Conservation (phyloP, 2,329 filamentous ascomycete genomes). For the Neocucurbitaria cava region DNA sequence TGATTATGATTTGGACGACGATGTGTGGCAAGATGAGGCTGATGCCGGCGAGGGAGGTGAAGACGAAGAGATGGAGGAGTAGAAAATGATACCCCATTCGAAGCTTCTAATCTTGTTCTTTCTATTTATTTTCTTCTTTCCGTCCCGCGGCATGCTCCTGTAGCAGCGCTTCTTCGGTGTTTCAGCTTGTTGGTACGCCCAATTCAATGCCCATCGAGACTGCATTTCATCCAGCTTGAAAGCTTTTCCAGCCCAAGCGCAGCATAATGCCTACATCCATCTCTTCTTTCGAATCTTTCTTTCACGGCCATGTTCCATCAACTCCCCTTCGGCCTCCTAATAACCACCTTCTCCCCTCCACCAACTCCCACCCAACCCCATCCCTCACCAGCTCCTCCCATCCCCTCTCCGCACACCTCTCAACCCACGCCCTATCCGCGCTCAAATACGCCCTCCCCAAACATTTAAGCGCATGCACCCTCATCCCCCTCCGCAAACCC, state of each 20-base stretch:
- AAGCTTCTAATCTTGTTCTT: slow-evolving; percentile 5
- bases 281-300: no score
- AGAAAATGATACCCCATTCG: slow-evolving; percentile 44
- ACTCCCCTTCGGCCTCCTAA: slow-evolving; percentile 66
- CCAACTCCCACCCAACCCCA: slow-evolving; percentile 82
- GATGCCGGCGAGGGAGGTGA: slow-evolving; percentile 58
- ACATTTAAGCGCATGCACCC: slow-evolving; percentile 82
- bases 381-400: slow-evolving; percentile 77
- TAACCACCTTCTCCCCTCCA: slow-evolving; percentile 73
- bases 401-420: slow-evolving; percentile 69
- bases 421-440: slow-evolving; percentile 72
- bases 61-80: slow-evolving; percentile 51
- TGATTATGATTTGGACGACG: slow-evolving; percentile 58
- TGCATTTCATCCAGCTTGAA: no score
- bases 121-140: background rate
- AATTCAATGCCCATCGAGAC: background rate
- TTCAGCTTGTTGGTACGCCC: background rate
- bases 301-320: slow-evolving; percentile 16
- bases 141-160: background rate
- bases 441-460: slow-evolving; percentile 81
- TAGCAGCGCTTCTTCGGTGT: background rate
- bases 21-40: slow-evolving; percentile 60
- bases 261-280: no score
- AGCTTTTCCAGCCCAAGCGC: no score
- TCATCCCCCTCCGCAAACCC: slow-evolving; percentile 79